Base-by-base conservation (phyloP, 257 asterid genomes). In the Solanum medicagineum region DNA sequence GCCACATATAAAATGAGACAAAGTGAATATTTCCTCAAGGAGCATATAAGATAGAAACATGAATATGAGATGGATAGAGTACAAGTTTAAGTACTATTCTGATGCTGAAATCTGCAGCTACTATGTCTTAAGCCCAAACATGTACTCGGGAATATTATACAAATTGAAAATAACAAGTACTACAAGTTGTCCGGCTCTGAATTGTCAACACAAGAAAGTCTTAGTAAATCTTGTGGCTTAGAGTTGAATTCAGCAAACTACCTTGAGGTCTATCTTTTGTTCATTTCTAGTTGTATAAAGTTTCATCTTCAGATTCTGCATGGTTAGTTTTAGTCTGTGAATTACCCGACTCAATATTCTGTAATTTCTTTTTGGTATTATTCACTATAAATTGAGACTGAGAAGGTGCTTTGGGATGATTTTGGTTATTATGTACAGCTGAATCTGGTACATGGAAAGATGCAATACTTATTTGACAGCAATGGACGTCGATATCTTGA, bases 381-480 rank as follows among this genome's bases (percentile, higher is more conserved):
- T 4, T 51, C 26, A 17, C 26, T 42, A 9, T 26, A 16, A 15
- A 1, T 53, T 51, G 19, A 77, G 63, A 77, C 53, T 26, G 26
- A 26, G 7, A 15, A 1, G 1, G 17, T 70, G 8, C 15, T 40
- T 36, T 69, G 53, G 3, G 53, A 20, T 79, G 65, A 51, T 53
- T 79, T 47, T 79, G 83, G 26, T 53, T 79, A 79, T 79, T 79
- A 15, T 77, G 80, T 57, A 86, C 88, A 96, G 99, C 68, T 96
- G 89, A 90, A 87, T 88, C 85, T 96, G 97, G 98, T 96, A 4
- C 97, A 96, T 49, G 98, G 99, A 79, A 95, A 95, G 91, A 95
- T 94, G 98, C 99, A 96, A 86, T 96, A 95, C 81, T 63, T 96
- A 84, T 96, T 91, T 80, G 98, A 96, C 84, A 98, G 92, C 1